Conservation (phyloP, 2,329 filamentous ascomycete species). For the Gremmenia infestans region DNA sequence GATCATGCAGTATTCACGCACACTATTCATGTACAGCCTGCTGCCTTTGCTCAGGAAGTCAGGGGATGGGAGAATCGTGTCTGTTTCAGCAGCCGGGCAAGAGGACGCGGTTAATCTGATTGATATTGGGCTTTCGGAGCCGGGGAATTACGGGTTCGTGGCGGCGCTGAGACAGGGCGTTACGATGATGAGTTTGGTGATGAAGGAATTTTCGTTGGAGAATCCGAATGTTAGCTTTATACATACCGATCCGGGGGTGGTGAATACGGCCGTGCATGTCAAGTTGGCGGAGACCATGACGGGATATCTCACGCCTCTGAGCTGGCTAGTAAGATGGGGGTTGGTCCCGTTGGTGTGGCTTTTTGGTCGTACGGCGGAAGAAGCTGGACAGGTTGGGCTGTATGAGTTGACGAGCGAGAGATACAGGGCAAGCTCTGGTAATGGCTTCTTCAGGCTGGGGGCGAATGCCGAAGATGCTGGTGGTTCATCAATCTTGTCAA, state of each 20-base stretch:
- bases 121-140: background rate
- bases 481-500: background rate
- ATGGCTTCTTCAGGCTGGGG: background rate
- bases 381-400: background rate
- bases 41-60: background rate
- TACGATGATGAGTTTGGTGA: background rate
- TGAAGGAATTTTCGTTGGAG: background rate
- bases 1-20: background rate
- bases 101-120: background rate
- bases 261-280: background rate
- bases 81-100: background rate
- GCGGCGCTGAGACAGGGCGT: background rate
- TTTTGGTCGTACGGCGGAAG: background rate
- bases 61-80: background rate
- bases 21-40: background rate
- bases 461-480: background rate
- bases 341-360: background rate
- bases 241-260: background rate
- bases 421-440: background rate
- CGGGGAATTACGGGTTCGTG: background rate
- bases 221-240: background rate
- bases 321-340: background rate
- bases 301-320: background rate
- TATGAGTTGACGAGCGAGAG: background rate
- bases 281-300: background rate